phyloP scores from a whole-genome alignment of 2,329 filamentous ascomycete species.

The Zymoseptoria ardabiliae region DNA sequence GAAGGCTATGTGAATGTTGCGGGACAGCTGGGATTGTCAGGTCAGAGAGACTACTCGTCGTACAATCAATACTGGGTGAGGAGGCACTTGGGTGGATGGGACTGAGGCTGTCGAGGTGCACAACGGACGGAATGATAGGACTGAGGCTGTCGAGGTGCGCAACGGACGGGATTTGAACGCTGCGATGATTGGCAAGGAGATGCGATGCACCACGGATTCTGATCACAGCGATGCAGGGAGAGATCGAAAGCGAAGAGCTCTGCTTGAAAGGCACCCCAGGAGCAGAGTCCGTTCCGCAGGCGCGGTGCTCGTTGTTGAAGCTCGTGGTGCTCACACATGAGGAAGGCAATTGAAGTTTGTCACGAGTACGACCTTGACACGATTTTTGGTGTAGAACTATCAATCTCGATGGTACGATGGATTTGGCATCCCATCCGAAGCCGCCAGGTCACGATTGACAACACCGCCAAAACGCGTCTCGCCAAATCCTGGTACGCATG shows the following conservation, averaged over 20 bases:
- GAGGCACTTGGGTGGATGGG: slow-evolving; percentile 5
- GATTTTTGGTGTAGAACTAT: too few relatives aligned
- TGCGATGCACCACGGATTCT: neutral
- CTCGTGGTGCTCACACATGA: neutral
- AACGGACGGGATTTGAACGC: too few relatives aligned
- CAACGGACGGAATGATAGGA: neutral
- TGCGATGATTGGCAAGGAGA: neutral
- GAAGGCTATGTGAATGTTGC: slow-evolving; percentile 31
- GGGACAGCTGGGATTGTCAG: slow-evolving; percentile 24
- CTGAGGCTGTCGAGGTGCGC: neutral
- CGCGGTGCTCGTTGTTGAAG: neutral
- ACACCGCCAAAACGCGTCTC: too few relatives aligned
- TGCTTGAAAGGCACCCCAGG: neutral
- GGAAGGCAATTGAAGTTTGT: neutral
- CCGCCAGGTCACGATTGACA: too few relatives aligned
- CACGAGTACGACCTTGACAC: too few relatives aligned
- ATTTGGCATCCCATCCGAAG: too few relatives aligned
- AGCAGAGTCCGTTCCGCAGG: neutral
- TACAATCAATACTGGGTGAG: slow-evolving; percentile 24
- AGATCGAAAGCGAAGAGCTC: neutral
- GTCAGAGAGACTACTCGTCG: slow-evolving; percentile 24
- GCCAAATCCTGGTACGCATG: too few relatives aligned
- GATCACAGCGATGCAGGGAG: neutral
- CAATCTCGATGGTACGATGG: too few relatives aligned
- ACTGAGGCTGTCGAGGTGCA: neutral